phyloP scores from a whole-genome alignment of 768 basidiomycete genomes.

The Mycena vitilis region DNA sequence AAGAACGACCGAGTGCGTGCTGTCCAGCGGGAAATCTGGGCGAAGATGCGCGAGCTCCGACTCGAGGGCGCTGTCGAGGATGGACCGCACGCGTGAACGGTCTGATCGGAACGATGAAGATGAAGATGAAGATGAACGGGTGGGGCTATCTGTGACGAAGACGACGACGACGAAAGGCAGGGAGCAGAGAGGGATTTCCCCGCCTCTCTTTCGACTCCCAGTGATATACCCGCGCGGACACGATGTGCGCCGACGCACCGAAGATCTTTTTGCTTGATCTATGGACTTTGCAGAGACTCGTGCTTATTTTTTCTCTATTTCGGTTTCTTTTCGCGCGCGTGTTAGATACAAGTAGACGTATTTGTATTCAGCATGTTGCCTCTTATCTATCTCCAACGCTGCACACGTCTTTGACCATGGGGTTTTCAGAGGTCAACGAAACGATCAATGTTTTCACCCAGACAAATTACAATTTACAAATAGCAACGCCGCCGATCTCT shows the following conservation, averaged over 20 bases:
- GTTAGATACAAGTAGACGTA: too few species aligned
- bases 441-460: neutral
- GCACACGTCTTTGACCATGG: too few species aligned
- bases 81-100: neutral
- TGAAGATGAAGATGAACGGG: neutral
- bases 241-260: constrained; percentile 16
- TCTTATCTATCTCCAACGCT: too few species aligned
- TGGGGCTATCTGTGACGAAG: neutral
- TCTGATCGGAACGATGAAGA: neutral
- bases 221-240: constrained; percentile 28
- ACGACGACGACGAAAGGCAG: constrained; percentile 19
- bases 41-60: neutral
- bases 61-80: neutral
- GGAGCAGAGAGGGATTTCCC: constrained; percentile 14
- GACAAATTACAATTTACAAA: neutral
- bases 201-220: neutral
- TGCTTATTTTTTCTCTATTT: too few species aligned
- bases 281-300: too few species aligned
- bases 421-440: neutral
- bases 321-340: too few species aligned
- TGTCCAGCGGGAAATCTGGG: neutral
- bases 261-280: too few species aligned
- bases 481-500: neutral
- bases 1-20: neutral
- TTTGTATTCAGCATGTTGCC: too few species aligned